Evolutionary conservation across 1,284 basidiomycete genomes (phyloP), one percentile per base, ranked within the genome.

Genomic region (Moesziomyces antarcticus): DNA sequence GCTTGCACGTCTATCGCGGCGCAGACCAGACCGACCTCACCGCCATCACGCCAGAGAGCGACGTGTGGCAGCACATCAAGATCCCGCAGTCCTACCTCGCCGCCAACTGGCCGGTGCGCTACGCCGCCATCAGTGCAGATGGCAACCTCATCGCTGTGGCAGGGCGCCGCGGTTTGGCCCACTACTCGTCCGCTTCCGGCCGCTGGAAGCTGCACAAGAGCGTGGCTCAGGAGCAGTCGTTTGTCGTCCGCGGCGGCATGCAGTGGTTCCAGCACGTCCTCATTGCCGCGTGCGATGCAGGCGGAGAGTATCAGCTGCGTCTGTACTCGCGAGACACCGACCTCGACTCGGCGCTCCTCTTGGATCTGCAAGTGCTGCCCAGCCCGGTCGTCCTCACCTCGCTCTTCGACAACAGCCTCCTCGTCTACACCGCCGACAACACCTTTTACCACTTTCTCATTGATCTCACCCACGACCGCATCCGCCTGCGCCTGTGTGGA

Each of bases 11-110:
- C n/a, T 99, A 98, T 83, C 89, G 97, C 62, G 96, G 97, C 3
- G 92, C 93, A 21, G 96, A 99, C 84, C 94, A 97, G 85, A 94
- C 94, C 9, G 96, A 99, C 81, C 92, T 97, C 90, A 95, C 93
- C 80, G 91, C 99, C 50, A 97, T 99, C 83, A 97, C 97, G 81
- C 96, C 96, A n/a, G 95, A 97, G 81, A 93, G 93, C 3, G 96
- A 98, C 79, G 94, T 97, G 9, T 82, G 80, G 80, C 80, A 75
- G 25, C 68, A 72, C 44, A 56, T 78, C 52, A 69, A 92, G 90
- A 89, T 99, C n/a, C 97, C 97, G 0, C 89, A 92, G 77, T 86
- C 87, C 21, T 99, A 99, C 85, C 86, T 98, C 41, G 89, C 93
- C 0, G 88, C 89, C 14, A 97, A 99, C 79, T 97, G 96, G 93